Conservation (phyloP, 2,329 filamentous ascomycete species). For the Mycogone perniciosa region DNA sequence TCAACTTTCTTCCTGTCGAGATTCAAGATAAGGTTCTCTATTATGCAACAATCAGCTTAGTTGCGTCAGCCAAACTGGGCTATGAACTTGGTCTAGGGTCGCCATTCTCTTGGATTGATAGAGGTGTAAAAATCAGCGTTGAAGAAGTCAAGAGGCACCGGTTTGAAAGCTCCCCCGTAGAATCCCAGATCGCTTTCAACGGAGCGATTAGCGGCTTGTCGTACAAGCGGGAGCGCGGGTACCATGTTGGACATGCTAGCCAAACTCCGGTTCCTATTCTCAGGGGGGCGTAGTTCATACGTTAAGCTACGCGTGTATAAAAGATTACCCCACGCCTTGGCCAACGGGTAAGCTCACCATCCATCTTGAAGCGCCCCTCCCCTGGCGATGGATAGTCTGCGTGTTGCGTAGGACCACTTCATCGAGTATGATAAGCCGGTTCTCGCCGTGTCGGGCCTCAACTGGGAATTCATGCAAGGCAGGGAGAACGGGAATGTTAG, state of each 20-base stretch:
- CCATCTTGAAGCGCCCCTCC: too few species aligned
- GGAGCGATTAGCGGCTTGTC: constrained; percentile 15
- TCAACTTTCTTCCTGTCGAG: constrained; percentile 16
- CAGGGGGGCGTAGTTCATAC: not conserved
- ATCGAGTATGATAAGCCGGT: too few species aligned
- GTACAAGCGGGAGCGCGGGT: constrained; percentile 10
- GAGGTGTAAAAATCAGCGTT: constrained; percentile 12
- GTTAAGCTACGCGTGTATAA: too few species aligned
- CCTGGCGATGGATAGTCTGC: too few species aligned
- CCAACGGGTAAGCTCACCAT: too few species aligned
- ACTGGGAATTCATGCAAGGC: too few species aligned
- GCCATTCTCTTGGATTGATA: constrained; percentile 11
- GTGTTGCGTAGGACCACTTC: too few species aligned
- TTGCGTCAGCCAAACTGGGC: constrained; percentile 13
- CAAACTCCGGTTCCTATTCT: not conserved
- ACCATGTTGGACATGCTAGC: not conserved
- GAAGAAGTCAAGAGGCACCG: constrained; percentile 14
- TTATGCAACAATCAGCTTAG: constrained; percentile 4
- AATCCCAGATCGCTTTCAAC: constrained; percentile 13
- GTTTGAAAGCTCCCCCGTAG: constrained; percentile 11
- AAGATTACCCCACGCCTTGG: too few species aligned
- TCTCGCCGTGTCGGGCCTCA: too few species aligned
- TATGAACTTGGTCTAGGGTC: constrained; percentile 13
- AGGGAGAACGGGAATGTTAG: too few species aligned
- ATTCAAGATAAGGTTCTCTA: constrained; percentile 16